Percentiles rank a stretch among this genome's conserved stretches.
Conservation (phyloP, 1,139 yeast genomes). For the Saccharomyces uvarum region DNA sequence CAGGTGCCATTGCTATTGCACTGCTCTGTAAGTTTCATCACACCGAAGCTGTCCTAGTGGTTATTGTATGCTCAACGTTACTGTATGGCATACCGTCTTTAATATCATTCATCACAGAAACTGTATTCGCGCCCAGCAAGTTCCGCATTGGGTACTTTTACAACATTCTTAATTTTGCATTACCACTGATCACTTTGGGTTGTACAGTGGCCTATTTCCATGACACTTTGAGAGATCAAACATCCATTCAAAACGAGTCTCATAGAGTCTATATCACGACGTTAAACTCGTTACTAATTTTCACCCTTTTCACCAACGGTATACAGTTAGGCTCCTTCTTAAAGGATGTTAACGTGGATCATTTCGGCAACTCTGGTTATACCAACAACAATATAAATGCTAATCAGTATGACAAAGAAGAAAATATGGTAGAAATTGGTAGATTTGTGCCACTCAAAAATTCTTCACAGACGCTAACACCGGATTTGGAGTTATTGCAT, state of each 20-base stretch:
- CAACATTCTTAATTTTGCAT: neutral
- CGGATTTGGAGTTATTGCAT: constrained; percentile 20
- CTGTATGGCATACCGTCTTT: constrained; percentile 9
- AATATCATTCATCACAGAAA: neutral
- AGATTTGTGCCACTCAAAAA: constrained; percentile 25
- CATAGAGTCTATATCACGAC: constrained; percentile 14
- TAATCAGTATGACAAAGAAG: constrained; percentile 4
- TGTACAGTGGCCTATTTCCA: constrained; percentile 20
- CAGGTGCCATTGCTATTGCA: constrained; percentile 21
- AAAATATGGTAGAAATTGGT: constrained; percentile 5
- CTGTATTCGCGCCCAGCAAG: neutral
- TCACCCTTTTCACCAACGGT: constrained; percentile 19
- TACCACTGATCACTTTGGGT: constrained; percentile 19
- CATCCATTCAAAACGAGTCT: neutral
- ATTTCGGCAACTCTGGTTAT: neutral
- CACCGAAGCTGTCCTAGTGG: constrained; percentile 17
- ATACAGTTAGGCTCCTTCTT: constrained; percentile 12
- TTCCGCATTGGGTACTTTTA: neutral
- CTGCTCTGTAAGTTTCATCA: constrained; percentile 15
- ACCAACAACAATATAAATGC: neutral
- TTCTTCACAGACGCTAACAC: constrained; percentile 31
- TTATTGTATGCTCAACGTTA: constrained; percentile 17
- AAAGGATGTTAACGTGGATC: neutral
- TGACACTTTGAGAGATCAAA: constrained; percentile 7
- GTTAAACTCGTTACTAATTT: constrained; percentile 17